Conservation (phyloP, 2,329 filamentous ascomycete species). For the Calonectria henricotiae region DNA sequence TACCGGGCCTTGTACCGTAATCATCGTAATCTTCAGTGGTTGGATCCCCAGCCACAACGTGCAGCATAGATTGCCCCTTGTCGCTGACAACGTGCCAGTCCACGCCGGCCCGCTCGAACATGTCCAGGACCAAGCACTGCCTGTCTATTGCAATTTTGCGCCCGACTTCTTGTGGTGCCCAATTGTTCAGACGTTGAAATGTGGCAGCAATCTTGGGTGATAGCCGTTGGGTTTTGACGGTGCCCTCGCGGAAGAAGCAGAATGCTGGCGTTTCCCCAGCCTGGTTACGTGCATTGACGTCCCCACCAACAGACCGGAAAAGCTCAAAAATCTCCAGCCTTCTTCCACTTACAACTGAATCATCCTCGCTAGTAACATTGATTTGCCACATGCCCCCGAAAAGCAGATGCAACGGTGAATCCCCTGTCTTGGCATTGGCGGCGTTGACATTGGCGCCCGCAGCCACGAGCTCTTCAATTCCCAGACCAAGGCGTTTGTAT, state of each 20-base stretch:
- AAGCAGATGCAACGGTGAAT: conserved; percentile 1
- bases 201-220: background rate
- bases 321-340: background rate
- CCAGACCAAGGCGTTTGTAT: background rate
- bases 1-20: conserved; percentile 47
- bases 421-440: background rate
- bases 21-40: conserved; percentile 48
- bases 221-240: background rate
- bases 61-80: background rate
- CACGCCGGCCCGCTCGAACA: background rate
- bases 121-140: background rate
- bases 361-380: background rate
- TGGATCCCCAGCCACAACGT: conserved; percentile 45
- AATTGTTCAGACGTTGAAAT: too few relatives aligned
- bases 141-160: background rate
- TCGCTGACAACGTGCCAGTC: background rate
- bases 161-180: background rate
- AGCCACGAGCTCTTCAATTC: background rate
- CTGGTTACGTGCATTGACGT: background rate
- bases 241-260: background rate
- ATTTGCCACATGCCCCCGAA: background rate
- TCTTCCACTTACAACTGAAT: background rate
- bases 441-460: background rate
- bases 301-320: background rate
- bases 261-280: background rate